These are phyloP conservation scores for Parasitella parasitica DNA, from an alignment of 371 early-diverging fungal genomes.

Conservation along the genomic window DNA sequence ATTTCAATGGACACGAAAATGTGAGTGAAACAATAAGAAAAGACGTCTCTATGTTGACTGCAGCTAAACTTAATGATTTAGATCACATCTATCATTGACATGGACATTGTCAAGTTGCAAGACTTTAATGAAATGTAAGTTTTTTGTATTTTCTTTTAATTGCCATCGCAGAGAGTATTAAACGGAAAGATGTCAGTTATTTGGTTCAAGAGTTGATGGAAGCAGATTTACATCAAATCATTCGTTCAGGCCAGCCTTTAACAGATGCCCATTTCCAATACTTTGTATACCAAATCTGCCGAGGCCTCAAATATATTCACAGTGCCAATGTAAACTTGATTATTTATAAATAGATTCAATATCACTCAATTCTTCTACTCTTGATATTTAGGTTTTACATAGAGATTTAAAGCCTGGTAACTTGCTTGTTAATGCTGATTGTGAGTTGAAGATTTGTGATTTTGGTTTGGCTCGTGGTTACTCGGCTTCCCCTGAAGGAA, in stretches of 20 bases:
- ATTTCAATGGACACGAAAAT: constrained; percentile 91
- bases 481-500: constrained; percentile 76
- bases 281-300: constrained; percentile 96
- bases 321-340: constrained; percentile 84
- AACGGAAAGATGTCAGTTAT: too few relatives aligned
- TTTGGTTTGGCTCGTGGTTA: constrained; percentile 96
- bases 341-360: not conserved
- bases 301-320: constrained; percentile 98
- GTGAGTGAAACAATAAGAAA: constrained; percentile 51
- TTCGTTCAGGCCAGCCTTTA: constrained; percentile 93
- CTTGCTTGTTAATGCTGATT: constrained; percentile 96
- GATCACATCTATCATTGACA: constrained; percentile 80
- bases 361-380: too few relatives aligned
- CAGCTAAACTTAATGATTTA: constrained; percentile 11
- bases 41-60: too few relatives aligned
- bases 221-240: constrained; percentile 98
- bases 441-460: constrained; percentile 95
- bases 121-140: constrained; percentile 88
- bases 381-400: constrained; percentile 69
- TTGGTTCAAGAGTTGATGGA: constrained; percentile 96
- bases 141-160: too few relatives aligned
- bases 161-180: not conserved
- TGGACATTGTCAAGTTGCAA: constrained; percentile 54
- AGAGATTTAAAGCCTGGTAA: constrained; percentile 97
- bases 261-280: constrained; percentile 98